Base-by-base conservation (phyloP, 139 green algal species). In the Chlamydomonas urium region DNA sequence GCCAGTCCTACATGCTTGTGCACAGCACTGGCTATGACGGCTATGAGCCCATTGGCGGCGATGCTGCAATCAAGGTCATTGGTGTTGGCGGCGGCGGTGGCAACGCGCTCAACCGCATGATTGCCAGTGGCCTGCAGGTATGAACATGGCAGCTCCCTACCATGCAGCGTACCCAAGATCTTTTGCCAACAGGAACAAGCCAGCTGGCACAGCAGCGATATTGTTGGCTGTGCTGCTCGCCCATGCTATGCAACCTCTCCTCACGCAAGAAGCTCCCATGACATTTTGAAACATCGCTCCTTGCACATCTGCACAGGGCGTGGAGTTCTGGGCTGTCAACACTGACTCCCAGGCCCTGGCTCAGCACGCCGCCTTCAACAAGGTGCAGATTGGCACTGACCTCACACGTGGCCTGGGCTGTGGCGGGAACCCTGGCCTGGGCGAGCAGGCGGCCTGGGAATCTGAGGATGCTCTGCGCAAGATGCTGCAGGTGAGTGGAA, bases 31-130 rank as follows among this genome's bases (percentile, higher is more conserved):
- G 60, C 10, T 67, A 67, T 26, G 8, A 42, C 10, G n/a, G 21
- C 33, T 67, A 33, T 21, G 14, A 42, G 17, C 60, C 60, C 60
- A 26, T 67, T 21, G 60, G 60, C 29, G 88, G 87, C 4, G 82
- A 93, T 33, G 92, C 92, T 2, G 47, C 71, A 35, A 96, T 98
- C 81, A 97, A 97, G 79, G 93, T 98, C 34, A 90, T 97, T 37
- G 93, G 92, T 29, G 91, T 96, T 2, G 94, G 94, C 31, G 95
- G 94, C 42, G 94, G 94, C 29, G 94, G 94, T 37, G 88, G 90
- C 48, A 99, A 99, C 72, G 94, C 94, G 0, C 82, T 98, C 2
- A 99, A 99, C 80, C 85, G 93, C n/a, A 99, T 99, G 94, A 92
- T 98, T 47, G 78, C 69, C 36, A 89, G 76, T 37, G 94, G 91